Evolutionary conservation across 768 basidiomycete genomes (phyloP).

Genomic region (Polyporus arcularius): DNA sequence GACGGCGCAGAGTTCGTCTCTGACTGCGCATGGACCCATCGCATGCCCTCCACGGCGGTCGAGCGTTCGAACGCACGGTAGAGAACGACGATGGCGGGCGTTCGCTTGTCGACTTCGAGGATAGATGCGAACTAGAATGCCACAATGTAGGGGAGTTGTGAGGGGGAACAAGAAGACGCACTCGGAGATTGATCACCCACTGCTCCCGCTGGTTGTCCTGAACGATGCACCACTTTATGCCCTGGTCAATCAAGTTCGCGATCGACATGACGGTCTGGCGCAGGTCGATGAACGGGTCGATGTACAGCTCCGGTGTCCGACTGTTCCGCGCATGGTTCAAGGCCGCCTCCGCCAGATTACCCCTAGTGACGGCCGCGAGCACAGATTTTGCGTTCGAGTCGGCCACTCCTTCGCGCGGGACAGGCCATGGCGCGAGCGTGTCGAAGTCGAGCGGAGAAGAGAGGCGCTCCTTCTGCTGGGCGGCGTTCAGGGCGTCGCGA

Average conservation of each 20-base stretch:
- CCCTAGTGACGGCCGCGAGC: no score
- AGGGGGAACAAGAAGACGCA: not conserved
- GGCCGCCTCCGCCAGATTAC: no score
- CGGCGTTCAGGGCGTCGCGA: not conserved
- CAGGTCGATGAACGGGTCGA: conserved; percentile 14
- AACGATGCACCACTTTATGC: conserved; percentile 2
- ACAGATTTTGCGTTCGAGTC: no score
- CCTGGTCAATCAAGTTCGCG: conserved; percentile 6
- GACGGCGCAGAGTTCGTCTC: not conserved
- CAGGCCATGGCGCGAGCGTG: not conserved
- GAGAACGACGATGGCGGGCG: conserved; percentile 11
- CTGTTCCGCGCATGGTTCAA: no score
- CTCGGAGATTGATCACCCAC: conserved; percentile 12
- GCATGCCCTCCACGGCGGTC: not conserved
- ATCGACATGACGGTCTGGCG: conserved; percentile 16
- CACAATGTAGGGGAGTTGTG: no score
- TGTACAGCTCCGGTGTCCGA: not conserved
- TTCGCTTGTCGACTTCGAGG: conserved; percentile 1
- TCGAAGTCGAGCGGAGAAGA: not conserved
- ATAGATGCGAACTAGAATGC: conserved; percentile 9
- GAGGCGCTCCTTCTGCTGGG: not conserved
- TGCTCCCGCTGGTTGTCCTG: conserved; percentile 6
- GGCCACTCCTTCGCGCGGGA: not conserved
- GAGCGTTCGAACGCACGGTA: conserved; percentile 1
- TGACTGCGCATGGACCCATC: not conserved